Base-by-base conservation (phyloP, 2,329 filamentous ascomycete species). In the Annulohypoxylon truncatum region DNA sequence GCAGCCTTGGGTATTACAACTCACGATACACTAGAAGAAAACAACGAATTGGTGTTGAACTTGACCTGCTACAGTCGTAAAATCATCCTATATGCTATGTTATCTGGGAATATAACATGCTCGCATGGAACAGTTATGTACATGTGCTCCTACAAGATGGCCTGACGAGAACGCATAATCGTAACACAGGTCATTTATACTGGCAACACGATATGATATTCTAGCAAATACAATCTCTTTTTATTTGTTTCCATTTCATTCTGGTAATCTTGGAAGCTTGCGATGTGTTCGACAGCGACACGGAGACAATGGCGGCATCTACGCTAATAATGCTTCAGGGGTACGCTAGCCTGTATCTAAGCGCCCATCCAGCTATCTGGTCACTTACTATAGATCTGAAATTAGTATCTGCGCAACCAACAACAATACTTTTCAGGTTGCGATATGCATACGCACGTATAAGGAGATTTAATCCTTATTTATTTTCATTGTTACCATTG, bases 361-460 rank as follows among this genome's bases (percentile, higher is more conserved):
- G 66, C 60, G 63, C 66, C 59, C 56, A 58, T 57, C 29, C 33
- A 28, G 18, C 33, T 26, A 47, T 55, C 31, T 58, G 31, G 13
- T 47, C 18, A 48, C 38, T 35, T 48, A 53, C 13, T 53, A 38
- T 40, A 52, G 47, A 57, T 60, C 63, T 55, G 52, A 51, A 52
- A 56, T 57, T 54, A n/a, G n/a, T n/a, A 54, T 44, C 52, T 61
- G 53, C 47, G 35, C 56, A 20, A 59, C 66, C 47, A 61, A 61
- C 61, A 58, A 65, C 42, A 54, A 53, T 60, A 47, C 58, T 62
- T 47, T 59, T 62, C 48, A 15, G 56, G 51, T 59, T 59, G 33
- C 24, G 42, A 58, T 46, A 53, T 58, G 55, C 55, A 60, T 57
- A 56, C 38, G 59, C 50, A 33, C 29, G 47, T 26, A 61, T 51